Conservation (phyloP, 331 rosid species). For the Quercus phellos region DNA sequence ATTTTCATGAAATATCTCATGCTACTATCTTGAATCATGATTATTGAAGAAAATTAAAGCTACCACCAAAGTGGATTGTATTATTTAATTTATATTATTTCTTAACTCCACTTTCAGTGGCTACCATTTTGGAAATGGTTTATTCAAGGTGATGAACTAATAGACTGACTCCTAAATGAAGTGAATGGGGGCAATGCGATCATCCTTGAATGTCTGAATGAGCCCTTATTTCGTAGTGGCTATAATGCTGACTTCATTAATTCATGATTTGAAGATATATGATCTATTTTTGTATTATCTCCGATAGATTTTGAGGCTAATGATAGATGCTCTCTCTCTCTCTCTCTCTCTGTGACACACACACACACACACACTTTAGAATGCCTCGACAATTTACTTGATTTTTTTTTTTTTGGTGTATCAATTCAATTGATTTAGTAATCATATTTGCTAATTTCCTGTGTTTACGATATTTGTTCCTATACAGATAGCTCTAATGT, state of each 20-base stretch:
- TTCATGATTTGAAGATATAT: conserved; percentile 3
- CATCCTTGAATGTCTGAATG: background rate
- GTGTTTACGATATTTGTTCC: conserved; percentile 11
- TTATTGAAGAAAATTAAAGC: background rate
- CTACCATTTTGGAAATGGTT: conserved; percentile 14
- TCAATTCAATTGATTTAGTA: background rate
- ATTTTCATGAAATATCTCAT: background rate
- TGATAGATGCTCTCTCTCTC: background rate
- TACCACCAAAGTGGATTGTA: background rate
- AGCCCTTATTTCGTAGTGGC: background rate
- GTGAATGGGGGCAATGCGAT: background rate
- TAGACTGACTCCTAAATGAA: background rate
- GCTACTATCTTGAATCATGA: background rate
- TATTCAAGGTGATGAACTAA: conserved; percentile 1
- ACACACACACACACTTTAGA: background rate
- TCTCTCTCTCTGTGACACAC: background rate
- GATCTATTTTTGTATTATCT: background rate
- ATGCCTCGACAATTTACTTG: background rate
- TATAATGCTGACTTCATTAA: background rate
- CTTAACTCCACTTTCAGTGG: background rate
- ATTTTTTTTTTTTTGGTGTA: conserved; percentile 2
- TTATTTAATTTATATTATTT: background rate
- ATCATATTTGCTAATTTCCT: conserved; percentile 21
- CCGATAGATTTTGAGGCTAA: conserved; percentile 3
- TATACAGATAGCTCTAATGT: conserved; percentile 73